Percentiles rank a stretch among this genome's conserved stretches.
These are phyloP conservation scores for Rhodotorula sp. DNA, from an alignment of 1,284 basidiomycete species.

Conservation along the genomic window DNA sequence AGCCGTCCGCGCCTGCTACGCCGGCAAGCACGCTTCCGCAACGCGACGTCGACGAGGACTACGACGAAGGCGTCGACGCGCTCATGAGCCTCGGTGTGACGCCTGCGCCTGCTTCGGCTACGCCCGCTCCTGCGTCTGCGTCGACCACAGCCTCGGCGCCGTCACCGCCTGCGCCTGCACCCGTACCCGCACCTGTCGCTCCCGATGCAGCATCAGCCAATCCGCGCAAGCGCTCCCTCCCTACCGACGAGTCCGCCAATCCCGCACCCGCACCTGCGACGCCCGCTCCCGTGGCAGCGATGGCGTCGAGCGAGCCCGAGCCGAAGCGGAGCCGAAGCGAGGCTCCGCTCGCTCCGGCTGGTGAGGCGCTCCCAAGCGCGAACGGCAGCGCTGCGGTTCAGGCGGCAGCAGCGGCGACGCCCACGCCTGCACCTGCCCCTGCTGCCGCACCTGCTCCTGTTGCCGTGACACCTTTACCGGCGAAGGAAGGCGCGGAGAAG, in stretches of 20 bases:
- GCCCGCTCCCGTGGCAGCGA: background rate
- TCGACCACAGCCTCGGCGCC: background rate
- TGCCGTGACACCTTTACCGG: background rate
- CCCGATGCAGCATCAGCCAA: background rate
- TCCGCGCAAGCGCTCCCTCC: slow-evolving; percentile 27
- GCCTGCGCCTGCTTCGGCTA: background rate
- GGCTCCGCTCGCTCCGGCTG: background rate
- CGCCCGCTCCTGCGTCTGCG: background rate
- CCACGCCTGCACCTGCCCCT: background rate
- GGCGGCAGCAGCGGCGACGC: background rate
- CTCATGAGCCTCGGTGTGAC: slow-evolving; percentile 61
- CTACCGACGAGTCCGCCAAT: background rate
- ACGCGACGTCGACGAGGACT: slow-evolving; percentile 71
- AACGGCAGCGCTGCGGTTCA: background rate
- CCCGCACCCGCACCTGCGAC: background rate
- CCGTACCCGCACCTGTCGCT: background rate
- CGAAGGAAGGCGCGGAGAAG: background rate
- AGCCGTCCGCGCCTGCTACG: slow-evolving; percentile 1
- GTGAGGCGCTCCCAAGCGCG: too few relatives aligned
- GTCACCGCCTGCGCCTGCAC: background rate
- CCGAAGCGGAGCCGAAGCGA: slow-evolving; percentile 12
- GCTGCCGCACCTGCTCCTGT: too few relatives aligned
- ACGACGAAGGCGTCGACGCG: slow-evolving; percentile 56
- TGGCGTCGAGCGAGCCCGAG: slow-evolving; percentile 13
- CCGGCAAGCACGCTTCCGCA: slow-evolving; percentile 52